phyloP scores from a whole-genome alignment of 2,329 filamentous ascomycete genomes.

The Cytospora piceae region DNA sequence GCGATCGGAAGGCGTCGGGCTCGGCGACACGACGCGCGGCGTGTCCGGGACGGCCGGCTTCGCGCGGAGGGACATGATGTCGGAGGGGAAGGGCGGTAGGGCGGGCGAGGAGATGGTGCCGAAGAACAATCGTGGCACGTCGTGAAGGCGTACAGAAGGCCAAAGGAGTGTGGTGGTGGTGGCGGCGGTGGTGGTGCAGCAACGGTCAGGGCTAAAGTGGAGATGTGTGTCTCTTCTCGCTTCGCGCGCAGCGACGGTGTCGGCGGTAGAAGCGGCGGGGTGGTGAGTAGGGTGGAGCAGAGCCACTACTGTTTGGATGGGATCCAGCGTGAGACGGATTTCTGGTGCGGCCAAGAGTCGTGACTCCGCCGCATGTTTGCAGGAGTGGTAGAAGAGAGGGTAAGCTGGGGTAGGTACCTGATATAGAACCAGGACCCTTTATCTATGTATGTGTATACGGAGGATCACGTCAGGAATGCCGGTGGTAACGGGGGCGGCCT shows the following conservation, averaged over 20 bases:
- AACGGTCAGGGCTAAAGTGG: conserved; percentile 40
- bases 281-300: conserved; percentile 41
- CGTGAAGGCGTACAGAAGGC: conserved; percentile 45
- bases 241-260: conserved; percentile 39
- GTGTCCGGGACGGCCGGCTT: conserved; percentile 69
- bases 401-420: neutral
- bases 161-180: conserved; percentile 39
- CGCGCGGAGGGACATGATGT: conserved; percentile 54
- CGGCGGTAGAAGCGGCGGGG: conserved; percentile 33
- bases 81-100: conserved; percentile 62
- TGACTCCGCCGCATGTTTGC: conserved; percentile 60
- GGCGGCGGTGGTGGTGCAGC: conserved; percentile 40
- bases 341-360: conserved; percentile 56
- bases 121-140: conserved; percentile 54
- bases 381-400: conserved; percentile 30
- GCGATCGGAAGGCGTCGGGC: conserved; percentile 70
- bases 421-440: conserved; percentile 10
- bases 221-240: conserved; percentile 58
- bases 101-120: conserved; percentile 60
- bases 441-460: neutral
- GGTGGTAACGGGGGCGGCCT: conserved; percentile 19
- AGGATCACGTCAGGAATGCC: conserved; percentile 8
- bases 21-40: conserved; percentile 88
- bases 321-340: conserved; percentile 59
- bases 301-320: conserved; percentile 48